Conservation (phyloP, 2,329 filamentous ascomycete species). For the Paraphaeosphaeria sporulosa region DNA sequence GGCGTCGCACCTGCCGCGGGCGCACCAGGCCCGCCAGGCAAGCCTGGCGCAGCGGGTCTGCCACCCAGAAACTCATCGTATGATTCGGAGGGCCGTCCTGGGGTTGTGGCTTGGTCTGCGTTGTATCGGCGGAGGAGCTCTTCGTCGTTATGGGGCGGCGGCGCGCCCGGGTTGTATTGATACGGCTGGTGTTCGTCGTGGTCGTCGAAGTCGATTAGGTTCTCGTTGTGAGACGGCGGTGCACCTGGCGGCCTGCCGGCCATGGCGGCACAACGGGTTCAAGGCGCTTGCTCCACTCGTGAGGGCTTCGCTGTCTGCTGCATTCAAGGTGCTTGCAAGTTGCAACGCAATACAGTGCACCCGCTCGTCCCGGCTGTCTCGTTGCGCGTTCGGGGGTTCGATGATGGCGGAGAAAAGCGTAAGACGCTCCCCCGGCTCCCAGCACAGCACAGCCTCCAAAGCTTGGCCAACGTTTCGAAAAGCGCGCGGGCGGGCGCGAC, state of each 20-base stretch:
- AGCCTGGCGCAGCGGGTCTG: slow-evolving; percentile 52
- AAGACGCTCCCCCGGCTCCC: slow-evolving; percentile 13
- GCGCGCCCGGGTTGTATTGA: slow-evolving; percentile 78
- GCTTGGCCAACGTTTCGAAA: slow-evolving; percentile 28
- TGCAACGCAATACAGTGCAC: neutral
- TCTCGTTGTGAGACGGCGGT: slow-evolving; percentile 57
- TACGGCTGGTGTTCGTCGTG: slow-evolving; percentile 72
- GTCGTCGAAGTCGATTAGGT: slow-evolving; percentile 78
- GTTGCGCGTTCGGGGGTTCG: slow-evolving; percentile 15
- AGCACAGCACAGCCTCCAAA: slow-evolving; percentile 26
- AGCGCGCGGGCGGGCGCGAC: slow-evolving; percentile 12
- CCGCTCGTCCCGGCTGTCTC: slow-evolving; percentile 3
- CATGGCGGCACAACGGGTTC: slow-evolving; percentile 49
- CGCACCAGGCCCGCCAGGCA: slow-evolving; percentile 55
- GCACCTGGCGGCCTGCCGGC: slow-evolving; percentile 63
- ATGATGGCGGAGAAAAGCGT: slow-evolving; percentile 12
- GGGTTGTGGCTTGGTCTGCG: slow-evolving; percentile 70
- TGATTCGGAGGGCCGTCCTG: slow-evolving; percentile 82
- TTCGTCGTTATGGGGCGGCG: slow-evolving; percentile 81
- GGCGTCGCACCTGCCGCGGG: slow-evolving; percentile 45
- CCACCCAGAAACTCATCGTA: slow-evolving; percentile 93
- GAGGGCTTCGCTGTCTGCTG: slow-evolving; percentile 26
- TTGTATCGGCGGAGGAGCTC: slow-evolving; percentile 79
- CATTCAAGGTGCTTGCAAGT: slow-evolving; percentile 30
- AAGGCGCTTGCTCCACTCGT: slow-evolving; percentile 33